A percentile compares a stretch with the other conserved stretches of the same genome.
Conservation (phyloP, 2,329 filamentous ascomycete genomes). For the Sarocladiaceae sp. region DNA sequence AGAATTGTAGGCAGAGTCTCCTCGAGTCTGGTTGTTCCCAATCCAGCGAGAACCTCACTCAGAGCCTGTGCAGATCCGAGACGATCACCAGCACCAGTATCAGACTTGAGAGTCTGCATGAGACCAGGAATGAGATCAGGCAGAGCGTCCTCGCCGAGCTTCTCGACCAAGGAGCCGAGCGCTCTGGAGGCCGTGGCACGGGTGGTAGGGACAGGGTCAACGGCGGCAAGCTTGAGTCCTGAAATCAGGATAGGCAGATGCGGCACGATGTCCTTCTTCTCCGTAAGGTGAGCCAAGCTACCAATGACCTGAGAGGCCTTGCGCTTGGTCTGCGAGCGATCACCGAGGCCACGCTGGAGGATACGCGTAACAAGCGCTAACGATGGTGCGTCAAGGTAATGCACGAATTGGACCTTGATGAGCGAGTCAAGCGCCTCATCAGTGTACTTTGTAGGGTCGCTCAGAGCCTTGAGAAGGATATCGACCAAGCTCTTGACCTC, state of each 20-base stretch:
- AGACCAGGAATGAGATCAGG: conserved; percentile 96
- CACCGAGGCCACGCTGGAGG: conserved; percentile 83
- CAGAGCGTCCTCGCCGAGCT: conserved; percentile 92
- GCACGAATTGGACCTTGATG: conserved; percentile 97
- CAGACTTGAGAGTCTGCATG: conserved; percentile 96
- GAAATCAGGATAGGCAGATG: conserved; percentile 91
- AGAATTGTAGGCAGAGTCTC: conserved; percentile 95
- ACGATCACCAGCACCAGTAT: conserved; percentile 92
- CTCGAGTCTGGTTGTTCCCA: conserved; percentile 88
- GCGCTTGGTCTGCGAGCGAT: conserved; percentile 90
- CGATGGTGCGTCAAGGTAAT: conserved; percentile 97
- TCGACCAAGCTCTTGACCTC: conserved; percentile 92
- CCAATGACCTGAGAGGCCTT: conserved; percentile 98
- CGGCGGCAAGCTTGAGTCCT: conserved; percentile 81
- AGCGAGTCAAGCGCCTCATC: conserved; percentile 89
- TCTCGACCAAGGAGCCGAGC: conserved; percentile 93
- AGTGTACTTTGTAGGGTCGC: conserved; percentile 95
- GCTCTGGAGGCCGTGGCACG: conserved; percentile 95
- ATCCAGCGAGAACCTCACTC: conserved; percentile 89
- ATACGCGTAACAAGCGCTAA: conserved; percentile 93
- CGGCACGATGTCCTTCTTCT: conserved; percentile 86
- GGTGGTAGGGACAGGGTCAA: conserved; percentile 95
- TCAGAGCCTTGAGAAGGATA: conserved; percentile 91
- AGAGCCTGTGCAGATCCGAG: conserved; percentile 95
- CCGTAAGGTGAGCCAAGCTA: conserved; percentile 92